Evolutionary conservation across 2,329 filamentous ascomycete genomes (phyloP), one percentile per base, ranked within the genome.

Genomic region (Trichophyton simii): DNA sequence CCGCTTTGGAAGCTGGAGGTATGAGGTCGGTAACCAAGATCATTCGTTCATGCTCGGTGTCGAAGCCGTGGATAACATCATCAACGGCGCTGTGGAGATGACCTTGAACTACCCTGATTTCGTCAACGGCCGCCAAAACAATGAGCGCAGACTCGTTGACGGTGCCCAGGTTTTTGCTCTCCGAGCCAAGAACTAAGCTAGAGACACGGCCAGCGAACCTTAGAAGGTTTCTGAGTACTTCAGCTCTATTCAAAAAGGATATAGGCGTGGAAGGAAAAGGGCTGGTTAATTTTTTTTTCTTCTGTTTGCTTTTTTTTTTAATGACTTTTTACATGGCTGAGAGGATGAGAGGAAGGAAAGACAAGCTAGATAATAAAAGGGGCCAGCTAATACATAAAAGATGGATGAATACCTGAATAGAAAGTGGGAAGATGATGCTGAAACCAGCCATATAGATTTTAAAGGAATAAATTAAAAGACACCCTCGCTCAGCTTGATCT

Each of bases 11-110:
- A 92, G 87, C 81, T 99, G 94, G 94, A 84, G 90, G 73, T 99
- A 99, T 80, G 94, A 99, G 78, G 89, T 88, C 67, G 91, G 90
- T 72, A 96, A 96, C 83, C 91, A 96, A 82, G 91, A 96, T 77
- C 91, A 96, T 82, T 92, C 88, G 28, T 96, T 96, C 78, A 96
- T 96, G 91, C 81, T 96, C 65, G 91, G 91, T 73, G 91, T 96
- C 20, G 91, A 96, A 79, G 91, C 91, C 57, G 91, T 85, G 44
- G 91, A 96, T 78, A 85, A 89, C 79, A 89, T 96, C 72, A 84
- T 91, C 76, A 91, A 87, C 75, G 91, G 91, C 67, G 87, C 89
- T 42, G 88, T 91, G 54, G 91, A 96, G 82, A 79, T 96, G 71
- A 96, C 91, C 36, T 84, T 96, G 73, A 96, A 96, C 83, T 94